These are phyloP conservation scores for Calonectria pauciramosa DNA, from an alignment of 2,329 filamentous ascomycete species.

Conservation along the genomic window DNA sequence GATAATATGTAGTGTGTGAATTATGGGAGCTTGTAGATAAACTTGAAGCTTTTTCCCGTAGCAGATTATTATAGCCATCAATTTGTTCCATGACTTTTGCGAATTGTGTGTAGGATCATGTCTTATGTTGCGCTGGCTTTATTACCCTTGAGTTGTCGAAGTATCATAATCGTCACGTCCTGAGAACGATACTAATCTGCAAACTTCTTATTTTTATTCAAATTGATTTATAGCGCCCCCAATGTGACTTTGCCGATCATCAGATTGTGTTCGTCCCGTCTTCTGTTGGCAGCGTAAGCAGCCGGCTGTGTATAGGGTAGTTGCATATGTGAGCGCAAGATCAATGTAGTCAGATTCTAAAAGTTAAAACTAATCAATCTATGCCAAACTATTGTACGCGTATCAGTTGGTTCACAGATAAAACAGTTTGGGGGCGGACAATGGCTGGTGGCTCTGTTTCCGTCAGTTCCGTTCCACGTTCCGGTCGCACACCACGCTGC, in stretches of 20 bases:
- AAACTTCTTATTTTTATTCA: too few species aligned
- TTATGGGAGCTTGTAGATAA: not conserved
- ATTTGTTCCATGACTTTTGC: too few species aligned
- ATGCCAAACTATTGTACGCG: not conserved
- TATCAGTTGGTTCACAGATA: not conserved
- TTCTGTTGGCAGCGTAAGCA: not conserved
- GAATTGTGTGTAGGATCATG: too few species aligned
- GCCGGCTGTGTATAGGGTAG: not conserved
- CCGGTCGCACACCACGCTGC: too few species aligned
- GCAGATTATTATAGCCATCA: not conserved
- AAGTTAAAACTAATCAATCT: not conserved
- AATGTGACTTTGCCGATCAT: not conserved
- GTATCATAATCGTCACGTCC: too few species aligned
- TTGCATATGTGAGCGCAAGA: not conserved
- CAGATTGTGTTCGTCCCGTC: not conserved
- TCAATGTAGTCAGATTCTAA: not conserved
- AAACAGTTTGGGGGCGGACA: not conserved
- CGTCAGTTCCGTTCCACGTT: not conserved
- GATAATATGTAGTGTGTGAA: not conserved
- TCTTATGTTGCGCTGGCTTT: too few species aligned
- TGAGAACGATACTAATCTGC: too few species aligned
- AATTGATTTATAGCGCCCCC: not conserved
- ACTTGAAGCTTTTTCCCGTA: not conserved
- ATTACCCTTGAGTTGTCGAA: too few species aligned
- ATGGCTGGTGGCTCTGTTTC: not conserved